These are phyloP conservation scores for Calonectria montana DNA, from an alignment of 2,329 filamentous ascomycete species.

Conservation along the genomic window DNA sequence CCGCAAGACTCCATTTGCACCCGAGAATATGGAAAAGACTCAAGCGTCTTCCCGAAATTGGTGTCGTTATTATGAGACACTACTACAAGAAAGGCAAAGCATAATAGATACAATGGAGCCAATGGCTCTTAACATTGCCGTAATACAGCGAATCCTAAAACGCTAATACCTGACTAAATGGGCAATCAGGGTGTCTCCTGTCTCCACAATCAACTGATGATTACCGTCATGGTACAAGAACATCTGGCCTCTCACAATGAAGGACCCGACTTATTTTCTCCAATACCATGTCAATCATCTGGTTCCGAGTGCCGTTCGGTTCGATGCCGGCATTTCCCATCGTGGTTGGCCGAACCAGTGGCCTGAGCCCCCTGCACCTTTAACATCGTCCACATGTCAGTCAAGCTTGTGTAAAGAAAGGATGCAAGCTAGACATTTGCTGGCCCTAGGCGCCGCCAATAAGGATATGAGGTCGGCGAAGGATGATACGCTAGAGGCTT, in stretches of 20 bases:
- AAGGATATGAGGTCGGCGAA: conserved; percentile 4
- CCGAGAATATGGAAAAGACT: neutral
- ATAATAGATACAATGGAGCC: neutral
- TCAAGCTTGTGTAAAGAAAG: conserved; percentile 30
- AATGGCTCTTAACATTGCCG: neutral
- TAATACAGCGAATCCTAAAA: neutral
- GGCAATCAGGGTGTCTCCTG: neutral
- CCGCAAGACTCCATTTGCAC: neutral
- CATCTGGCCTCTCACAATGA: neutral
- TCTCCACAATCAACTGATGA: neutral
- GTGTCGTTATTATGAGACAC: neutral
- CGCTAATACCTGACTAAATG: neutral
- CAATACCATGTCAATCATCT: neutral
- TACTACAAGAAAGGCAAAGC: neutral
- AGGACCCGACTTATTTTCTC: conserved; percentile 1
- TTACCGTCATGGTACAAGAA: neutral
- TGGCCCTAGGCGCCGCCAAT: conserved; percentile 24
- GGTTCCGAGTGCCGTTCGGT: neutral
- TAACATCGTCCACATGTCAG: conserved; percentile 22
- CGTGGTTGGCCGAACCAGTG: conserved; percentile 37
- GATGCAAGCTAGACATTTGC: conserved; percentile 9
- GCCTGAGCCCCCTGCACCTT: conserved; percentile 37
- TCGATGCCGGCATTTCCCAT: conserved; percentile 14
- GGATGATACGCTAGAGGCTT: conserved; percentile 5
- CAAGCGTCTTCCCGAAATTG: neutral